Percentiles rank a stretch among this genome's conserved stretches.
These are phyloP conservation scores for Teratosphaeria viscida DNA, from an alignment of 2,329 filamentous ascomycete species.

Conservation along the genomic window DNA sequence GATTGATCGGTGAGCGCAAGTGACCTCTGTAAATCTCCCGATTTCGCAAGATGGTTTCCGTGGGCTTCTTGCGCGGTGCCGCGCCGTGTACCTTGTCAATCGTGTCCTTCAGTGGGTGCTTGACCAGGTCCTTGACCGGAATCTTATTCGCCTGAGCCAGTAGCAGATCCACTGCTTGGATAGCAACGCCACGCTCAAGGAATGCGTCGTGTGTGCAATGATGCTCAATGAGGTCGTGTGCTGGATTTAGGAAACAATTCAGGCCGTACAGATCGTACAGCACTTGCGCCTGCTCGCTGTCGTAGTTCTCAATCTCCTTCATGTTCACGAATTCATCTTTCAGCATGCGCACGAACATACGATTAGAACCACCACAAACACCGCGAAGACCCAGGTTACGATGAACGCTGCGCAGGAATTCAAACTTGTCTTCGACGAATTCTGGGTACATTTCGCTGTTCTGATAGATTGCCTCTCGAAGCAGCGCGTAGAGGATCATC, in stretches of 20 bases:
- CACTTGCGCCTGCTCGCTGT: constrained; percentile 77
- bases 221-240: constrained; percentile 51
- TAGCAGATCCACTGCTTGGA: constrained; percentile 74
- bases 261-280: constrained; percentile 74
- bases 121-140: constrained; percentile 81
- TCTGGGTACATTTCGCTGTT: constrained; percentile 53
- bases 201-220: constrained; percentile 61
- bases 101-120: constrained; percentile 78
- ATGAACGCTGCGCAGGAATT: constrained; percentile 72
- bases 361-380: constrained; percentile 75
- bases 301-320: constrained; percentile 67
- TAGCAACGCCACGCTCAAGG: constrained; percentile 68
- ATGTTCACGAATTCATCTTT: constrained; percentile 73
- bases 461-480: constrained; percentile 65
- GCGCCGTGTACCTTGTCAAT: constrained; percentile 90
- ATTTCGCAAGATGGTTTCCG: constrained; percentile 76
- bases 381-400: constrained; percentile 73
- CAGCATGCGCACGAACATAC: constrained; percentile 80
- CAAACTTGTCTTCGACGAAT: constrained; percentile 62
- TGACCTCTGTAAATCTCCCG: constrained; percentile 71
- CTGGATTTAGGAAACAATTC: constrained; percentile 42
- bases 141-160: constrained; percentile 71
- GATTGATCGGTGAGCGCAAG: constrained; percentile 74
- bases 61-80: constrained; percentile 65
- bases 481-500: constrained; percentile 73